phyloP scores from a whole-genome alignment of 805 yeast species.

The Metschnikowia dekortorum region DNA sequence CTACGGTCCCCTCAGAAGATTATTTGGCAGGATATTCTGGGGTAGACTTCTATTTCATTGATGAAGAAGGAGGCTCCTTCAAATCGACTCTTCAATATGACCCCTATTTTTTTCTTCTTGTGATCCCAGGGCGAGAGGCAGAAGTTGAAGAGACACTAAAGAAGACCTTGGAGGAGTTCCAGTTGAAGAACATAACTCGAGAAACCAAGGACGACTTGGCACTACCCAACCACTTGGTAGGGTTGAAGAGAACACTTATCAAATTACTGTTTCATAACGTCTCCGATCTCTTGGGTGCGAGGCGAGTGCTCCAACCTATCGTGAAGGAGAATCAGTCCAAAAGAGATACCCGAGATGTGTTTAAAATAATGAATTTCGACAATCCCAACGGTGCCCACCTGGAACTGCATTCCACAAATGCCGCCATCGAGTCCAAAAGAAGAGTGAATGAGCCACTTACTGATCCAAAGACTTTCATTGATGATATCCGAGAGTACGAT shows the following conservation, averaged over 20 bases:
- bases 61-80: conserved; percentile 95
- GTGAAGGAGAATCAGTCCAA: conserved; percentile 61
- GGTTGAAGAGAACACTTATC: conserved; percentile 60
- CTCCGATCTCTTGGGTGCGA: conserved; percentile 68
- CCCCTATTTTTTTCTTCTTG: conserved; percentile 78
- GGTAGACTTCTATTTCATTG: conserved; percentile 90
- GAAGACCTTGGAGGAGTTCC: conserved; percentile 56
- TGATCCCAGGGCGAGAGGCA: conserved; percentile 54
- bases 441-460: conserved; percentile 14
- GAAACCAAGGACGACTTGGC: conserved; percentile 74
- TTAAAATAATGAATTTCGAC: conserved; percentile 50
- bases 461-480: conserved; percentile 62
- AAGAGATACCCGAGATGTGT: conserved; percentile 62
- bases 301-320: conserved; percentile 65
- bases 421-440: background rate
- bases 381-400: conserved; percentile 16
- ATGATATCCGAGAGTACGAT: conserved; percentile 88
- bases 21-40: conserved; percentile 71
- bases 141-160: conserved; percentile 85
- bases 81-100: conserved; percentile 78
- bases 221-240: conserved; percentile 82
- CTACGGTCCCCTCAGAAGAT: conserved; percentile 59
- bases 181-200: conserved; percentile 51
- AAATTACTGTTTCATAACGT: conserved; percentile 72
- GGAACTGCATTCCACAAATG: background rate